These are phyloP conservation scores for Ilex paraguariensis DNA, from an alignment of 305 asterid species.

Conservation along the genomic window DNA sequence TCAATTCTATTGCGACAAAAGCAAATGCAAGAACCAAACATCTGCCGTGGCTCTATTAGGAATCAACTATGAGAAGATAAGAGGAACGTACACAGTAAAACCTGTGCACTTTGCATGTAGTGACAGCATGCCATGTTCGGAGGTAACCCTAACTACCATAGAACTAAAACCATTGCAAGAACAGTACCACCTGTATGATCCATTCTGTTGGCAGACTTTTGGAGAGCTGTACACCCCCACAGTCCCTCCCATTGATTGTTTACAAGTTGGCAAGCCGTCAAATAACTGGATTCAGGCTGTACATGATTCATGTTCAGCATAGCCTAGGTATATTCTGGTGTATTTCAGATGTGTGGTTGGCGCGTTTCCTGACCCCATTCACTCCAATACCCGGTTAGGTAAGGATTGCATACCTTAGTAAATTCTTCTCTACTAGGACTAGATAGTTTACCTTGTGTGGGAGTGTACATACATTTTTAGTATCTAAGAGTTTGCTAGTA, in stretches of 20 bases:
- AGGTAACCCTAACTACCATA: constrained; percentile 55
- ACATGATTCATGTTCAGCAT: constrained; percentile 49
- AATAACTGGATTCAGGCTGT: constrained; percentile 55
- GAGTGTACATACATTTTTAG: constrained; percentile 4
- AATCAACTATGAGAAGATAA: constrained; percentile 60
- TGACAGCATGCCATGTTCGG: constrained; percentile 68
- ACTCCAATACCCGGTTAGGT: constrained; percentile 34
- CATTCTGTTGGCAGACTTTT: constrained; percentile 81
- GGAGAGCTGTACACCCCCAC: constrained; percentile 77
- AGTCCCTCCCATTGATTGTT: constrained; percentile 61
- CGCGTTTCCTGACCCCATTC: constrained; percentile 61
- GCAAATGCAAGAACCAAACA: constrained; percentile 64
- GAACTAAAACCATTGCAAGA: constrained; percentile 60
- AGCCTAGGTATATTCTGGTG: constrained; percentile 29
- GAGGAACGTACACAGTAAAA: constrained; percentile 82
- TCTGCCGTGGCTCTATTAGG: constrained; percentile 76
- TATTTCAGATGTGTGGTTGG: constrained; percentile 69
- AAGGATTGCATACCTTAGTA: constrained; percentile 24
- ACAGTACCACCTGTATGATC: constrained; percentile 68
- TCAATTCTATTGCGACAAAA: constrained; percentile 82
- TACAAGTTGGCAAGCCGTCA: constrained; percentile 65
- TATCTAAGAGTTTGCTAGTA: constrained; percentile 8
- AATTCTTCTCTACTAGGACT: constrained; percentile 19
- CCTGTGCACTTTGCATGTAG: constrained; percentile 89
- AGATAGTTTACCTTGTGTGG: constrained; percentile 16